These are phyloP conservation scores for Mycena polygramma DNA, from an alignment of 768 basidiomycete species.

Conservation along the genomic window DNA sequence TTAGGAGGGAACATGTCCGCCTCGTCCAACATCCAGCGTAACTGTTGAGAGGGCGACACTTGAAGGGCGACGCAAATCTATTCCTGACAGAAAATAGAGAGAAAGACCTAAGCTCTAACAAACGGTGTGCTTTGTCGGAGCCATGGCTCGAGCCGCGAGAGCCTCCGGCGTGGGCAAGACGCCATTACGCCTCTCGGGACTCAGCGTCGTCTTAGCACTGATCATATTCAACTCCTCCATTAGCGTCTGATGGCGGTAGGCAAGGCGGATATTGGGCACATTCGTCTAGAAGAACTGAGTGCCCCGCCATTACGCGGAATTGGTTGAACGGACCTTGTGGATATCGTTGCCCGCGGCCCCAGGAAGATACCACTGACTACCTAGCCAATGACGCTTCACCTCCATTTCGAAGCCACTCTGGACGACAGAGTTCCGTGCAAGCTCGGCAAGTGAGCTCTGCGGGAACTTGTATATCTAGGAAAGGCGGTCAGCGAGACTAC, in stretches of 20 bases:
- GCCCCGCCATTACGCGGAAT: background rate
- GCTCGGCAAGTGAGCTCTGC: constrained; percentile 93
- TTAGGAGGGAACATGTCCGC: too few relatives aligned
- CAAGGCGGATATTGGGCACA: constrained; percentile 91
- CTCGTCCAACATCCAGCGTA: too few relatives aligned
- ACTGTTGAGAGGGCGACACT: too few relatives aligned
- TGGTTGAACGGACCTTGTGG: constrained; percentile 73
- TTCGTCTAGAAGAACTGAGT: constrained; percentile 77
- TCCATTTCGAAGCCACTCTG: constrained; percentile 99
- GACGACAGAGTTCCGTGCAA: constrained; percentile 97
- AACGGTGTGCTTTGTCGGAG: constrained; percentile 34
- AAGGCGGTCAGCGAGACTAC: constrained; percentile 3
- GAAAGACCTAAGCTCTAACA: constrained; percentile 1
- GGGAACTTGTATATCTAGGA: constrained; percentile 94
- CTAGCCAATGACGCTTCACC: constrained; percentile 95
- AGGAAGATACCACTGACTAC: constrained; percentile 92
- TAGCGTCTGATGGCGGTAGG: constrained; percentile 92
- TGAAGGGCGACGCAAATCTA: constrained; percentile 1
- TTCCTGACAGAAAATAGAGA: background rate
- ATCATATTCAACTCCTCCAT: constrained; percentile 87
- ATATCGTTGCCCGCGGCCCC: constrained; percentile 97
- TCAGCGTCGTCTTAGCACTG: constrained; percentile 33
- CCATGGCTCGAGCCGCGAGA: constrained; percentile 56
- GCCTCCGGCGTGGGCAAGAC: constrained; percentile 49
- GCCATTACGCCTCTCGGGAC: constrained; percentile 4